Conservation (phyloP, 345 rosid species). For the Dipteronia sinensis region DNA sequence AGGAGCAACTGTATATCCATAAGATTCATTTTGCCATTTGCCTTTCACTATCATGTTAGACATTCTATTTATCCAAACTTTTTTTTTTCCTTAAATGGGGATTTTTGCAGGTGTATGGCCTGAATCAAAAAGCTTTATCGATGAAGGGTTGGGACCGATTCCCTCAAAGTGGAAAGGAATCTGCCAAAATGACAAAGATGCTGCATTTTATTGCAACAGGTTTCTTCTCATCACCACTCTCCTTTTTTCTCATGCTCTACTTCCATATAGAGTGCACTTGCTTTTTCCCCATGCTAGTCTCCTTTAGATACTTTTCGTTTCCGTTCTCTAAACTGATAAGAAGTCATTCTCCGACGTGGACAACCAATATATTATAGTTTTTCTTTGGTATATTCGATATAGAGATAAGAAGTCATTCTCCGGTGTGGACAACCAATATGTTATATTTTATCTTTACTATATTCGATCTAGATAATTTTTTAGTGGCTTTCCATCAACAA, state of each 20-base stretch:
- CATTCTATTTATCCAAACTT: background rate
- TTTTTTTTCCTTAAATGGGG: background rate
- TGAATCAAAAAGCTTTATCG: slow-evolving; percentile 84
- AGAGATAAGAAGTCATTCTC: background rate
- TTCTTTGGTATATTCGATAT: background rate
- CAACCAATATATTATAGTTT: no score
- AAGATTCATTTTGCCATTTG: no score
- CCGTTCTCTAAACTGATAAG: background rate
- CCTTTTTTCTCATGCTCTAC: background rate
- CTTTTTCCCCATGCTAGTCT: slow-evolving; percentile 8
- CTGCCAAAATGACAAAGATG: slow-evolving; percentile 61
- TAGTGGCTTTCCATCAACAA: no score
- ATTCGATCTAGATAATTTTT: no score
- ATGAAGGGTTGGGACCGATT: slow-evolving; percentile 76
- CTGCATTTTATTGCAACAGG: slow-evolving; percentile 77
- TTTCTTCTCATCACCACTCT: background rate
- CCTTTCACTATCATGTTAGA: slow-evolving; percentile 1
- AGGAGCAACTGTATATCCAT: no score
- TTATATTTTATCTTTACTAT: background rate
- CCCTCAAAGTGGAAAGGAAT: slow-evolving; percentile 86
- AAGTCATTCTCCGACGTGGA: background rate
- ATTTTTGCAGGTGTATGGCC: slow-evolving; percentile 79
- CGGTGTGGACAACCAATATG: no score
- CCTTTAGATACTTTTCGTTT: background rate
- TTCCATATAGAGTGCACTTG: background rate